Base-by-base conservation (phyloP, 2,329 filamentous ascomycete genomes). In the Monilinia fructigena region DNA sequence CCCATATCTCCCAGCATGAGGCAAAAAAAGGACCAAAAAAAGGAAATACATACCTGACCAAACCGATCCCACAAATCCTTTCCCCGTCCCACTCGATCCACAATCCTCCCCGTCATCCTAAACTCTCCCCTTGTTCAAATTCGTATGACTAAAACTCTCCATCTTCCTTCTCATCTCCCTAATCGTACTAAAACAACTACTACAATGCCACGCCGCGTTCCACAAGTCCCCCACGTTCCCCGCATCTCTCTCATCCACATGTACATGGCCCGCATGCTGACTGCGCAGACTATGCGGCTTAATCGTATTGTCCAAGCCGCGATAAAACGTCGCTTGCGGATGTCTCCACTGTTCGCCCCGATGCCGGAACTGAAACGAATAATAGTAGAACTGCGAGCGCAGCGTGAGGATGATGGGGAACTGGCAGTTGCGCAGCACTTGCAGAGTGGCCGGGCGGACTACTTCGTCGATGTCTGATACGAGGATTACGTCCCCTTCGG, bases 401-500 rank as follows among this genome's bases (percentile, higher is more conserved):
- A 79, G 69, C 3, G 77, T 78, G 2, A 76, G 68, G 20, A 73
- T 72, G 8, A 71, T 65, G 10, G 77, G 77, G 40, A 79, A 75
- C 3, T 70, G 65, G 70, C 78, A 79, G 66, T 77, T 77, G 8
- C 77, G 74, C 20, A 79, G 70, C 1, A 75, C 63, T 35, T 70
- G 71, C 35, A 79, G 62, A 3, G 76, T 72, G 11, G 74, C 73
- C 1, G 79, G 79, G 6, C 77, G 73, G 6, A 77, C 72, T 18
- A 82, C 76, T 73, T 82, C 80, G 71, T 82, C 80, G 28, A 81
- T 75, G 68, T 82, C 80, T 45, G 79, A 78, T 10, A 82, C 76
- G 38, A 82, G 66, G 8, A 82, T 74, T 1, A 81, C 78, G 66
- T 82, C 80, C 26, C 75, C 76, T 12, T 56, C 28, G 28, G 75